Evolutionary conservation across 2,329 filamentous ascomycete species (phyloP), one percentile per base, ranked within the genome.

Genomic region (Pseudogymnoascus sp.): DNA sequence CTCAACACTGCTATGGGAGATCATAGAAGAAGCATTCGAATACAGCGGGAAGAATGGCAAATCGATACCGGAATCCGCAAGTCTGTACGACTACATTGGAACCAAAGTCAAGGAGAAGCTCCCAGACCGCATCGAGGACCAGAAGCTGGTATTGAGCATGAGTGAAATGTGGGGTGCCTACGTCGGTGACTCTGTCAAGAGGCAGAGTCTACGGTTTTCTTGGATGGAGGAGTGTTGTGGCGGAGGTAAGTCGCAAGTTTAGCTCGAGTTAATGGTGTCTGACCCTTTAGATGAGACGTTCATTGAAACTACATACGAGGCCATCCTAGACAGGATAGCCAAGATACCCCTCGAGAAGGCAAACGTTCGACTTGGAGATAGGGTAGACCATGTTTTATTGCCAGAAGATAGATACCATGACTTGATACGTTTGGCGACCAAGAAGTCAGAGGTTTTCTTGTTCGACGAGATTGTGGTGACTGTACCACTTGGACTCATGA

Each of bases 191-290:
- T 74, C 76, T 2, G 74, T 83, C 3, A 72, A 75, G 38, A 76
- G 67, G 24, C 82, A 85, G 70, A 83, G 80, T 68, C 71, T 85
- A 62, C 82, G 79, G 69, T 84, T 79, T 70, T 82, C 84, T 67
- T 84, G 81, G 80, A 70, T 85, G 2, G 81, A 85, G 68, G 81
- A 84, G 68, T 82, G 80, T 61, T 79, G 85, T 59, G 81, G 83
- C 68, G 82, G 82, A 26, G 73, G 74, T 75, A 63, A 65, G 69
- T 69, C 33, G 33, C 1, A 10, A 3, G 10, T 2, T 33, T n/a
- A 4, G 6, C 26, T n/a, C 6, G 14, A n/a, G 44, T 50, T 26
- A 13, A n/a, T n/a, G 24, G 24, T n/a, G 21, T 3, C 44, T 50
- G 21, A 50, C 14, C 8, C 13, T 29, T 50, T n/a, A 67, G 66